Base-by-base conservation (phyloP, 2,329 filamentous ascomycete species). In the Fusarium succisae region DNA sequence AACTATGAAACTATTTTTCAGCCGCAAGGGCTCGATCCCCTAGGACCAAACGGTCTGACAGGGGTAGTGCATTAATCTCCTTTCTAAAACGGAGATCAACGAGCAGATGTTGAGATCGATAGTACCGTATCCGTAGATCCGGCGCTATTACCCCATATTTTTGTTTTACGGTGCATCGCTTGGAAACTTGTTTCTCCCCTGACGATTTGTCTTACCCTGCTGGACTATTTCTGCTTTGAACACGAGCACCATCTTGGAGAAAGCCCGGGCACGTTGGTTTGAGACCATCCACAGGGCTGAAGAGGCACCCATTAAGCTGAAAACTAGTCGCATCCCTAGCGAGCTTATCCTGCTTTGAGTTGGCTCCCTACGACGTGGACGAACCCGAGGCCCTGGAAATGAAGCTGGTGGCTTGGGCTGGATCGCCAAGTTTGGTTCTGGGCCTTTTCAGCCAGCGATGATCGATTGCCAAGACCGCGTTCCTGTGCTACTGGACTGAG, bases 1-100 rank as follows among this genome's bases (percentile, higher is more conserved):
- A 50, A 66, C 4, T 30, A 35, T 39, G 11, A 47, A 70, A 70
- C 66, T 66, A 54, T 55, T 55, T 39, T 50, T 66, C 67, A 70
- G 67, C 66, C 66, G 51, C 67, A 70, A 32, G 37, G 43, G 50
- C 66, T 68, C 48, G 55, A 63, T 54, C 37, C 15, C 48, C 20
- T 54, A 39, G 38, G 47, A 26, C 39, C 28, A 28, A 39, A 24
- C 26, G 37, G 53, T 39, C 58, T 32, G 20, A 39, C 22, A 44
- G 48, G 59, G 35, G 38, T 26, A 17, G 4, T 35, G 30, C 41
- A 37, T 65, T 20, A 55, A 66, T 37, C 47, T 70, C 67, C 59
- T 59, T 66, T 20, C 32, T 6, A 24, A 53, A 70, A 66, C 53
- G 53, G 66, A 70, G 66, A 50, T 66, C 47, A n/a, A 32, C 12